These are phyloP conservation scores for Nannochloropsis oceanica DNA, from an alignment of 108 stramenopile genomes.

Conservation along the genomic window DNA sequence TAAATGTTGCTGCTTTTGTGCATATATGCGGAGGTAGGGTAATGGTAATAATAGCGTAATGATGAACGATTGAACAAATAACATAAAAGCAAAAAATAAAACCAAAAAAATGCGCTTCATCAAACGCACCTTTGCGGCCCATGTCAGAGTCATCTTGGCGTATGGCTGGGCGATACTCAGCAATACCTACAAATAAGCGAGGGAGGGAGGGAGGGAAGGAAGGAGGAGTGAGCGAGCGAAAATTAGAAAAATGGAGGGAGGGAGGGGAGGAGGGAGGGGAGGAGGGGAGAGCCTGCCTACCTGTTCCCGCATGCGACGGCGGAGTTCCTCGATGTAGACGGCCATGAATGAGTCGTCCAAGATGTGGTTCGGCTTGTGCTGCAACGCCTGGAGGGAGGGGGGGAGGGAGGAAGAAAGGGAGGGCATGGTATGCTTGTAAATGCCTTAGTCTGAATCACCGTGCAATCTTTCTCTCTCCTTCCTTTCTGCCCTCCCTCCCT, in stretches of 20 bases:
- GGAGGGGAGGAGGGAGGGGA: not conserved
- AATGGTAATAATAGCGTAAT: too few relatives aligned
- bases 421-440: too few relatives aligned
- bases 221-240: not conserved
- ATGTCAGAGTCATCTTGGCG: not conserved
- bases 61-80: too few relatives aligned
- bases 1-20: too few relatives aligned
- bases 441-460: too few relatives aligned
- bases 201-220: not conserved
- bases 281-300: not conserved
- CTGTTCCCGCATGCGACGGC: constrained; percentile 21
- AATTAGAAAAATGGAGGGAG: not conserved
- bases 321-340: constrained; percentile 22
- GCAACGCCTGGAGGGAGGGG: not conserved
- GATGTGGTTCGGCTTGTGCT: constrained; percentile 15
- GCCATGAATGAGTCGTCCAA: constrained; percentile 21
- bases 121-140: not conserved
- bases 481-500: not conserved
- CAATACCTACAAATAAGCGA: constrained; percentile 3
- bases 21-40: too few relatives aligned
- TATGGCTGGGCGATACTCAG: constrained; percentile 20
- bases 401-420: not conserved
- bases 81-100: too few relatives aligned
- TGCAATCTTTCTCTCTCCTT: too few relatives aligned
- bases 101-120: not conserved